Evolutionary conservation across 2,329 filamentous ascomycete species (phyloP), one percentile per base, ranked within the genome.

Genomic region (Sclerotinia glacialis): DNA sequence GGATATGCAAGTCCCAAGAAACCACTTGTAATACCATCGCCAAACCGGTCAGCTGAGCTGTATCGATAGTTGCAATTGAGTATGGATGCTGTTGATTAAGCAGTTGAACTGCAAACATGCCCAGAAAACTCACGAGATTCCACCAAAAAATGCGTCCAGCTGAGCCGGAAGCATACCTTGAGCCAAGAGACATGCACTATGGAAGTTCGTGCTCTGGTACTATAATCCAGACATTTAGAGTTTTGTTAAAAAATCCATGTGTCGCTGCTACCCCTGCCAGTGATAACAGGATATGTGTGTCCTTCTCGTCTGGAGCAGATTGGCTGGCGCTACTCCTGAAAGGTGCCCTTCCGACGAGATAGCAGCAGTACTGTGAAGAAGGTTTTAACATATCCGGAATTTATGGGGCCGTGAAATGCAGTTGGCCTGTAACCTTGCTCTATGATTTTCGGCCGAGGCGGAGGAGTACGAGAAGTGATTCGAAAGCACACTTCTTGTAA

Each of bases 1-100:
- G 81, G 79, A 70, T 83, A 85, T 1, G 78, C 82, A 16, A 86
- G 76, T 0, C 83, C 84, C 5, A 86, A 70, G 2, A 85, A 73
- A 3, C 84, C 83, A 34, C 78, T 80, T 1, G 80, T 80, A 26
- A 78, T 73, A 0, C 76, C 77, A 66, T 84, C 80, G 11, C 81
- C 81, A 23, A 76, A 72, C 76, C 79, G 82, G 16, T 75, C 77
- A 0, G 80, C 78, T 46, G 73, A 0, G 80, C 78, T 46, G 73
- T 69, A 58, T 80, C 76, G 4, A 82, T 81, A 21, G 83, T 69
- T 0, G 78, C 82, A n/a, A 85, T 75, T 80, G 77, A 71, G 84
- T 81, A 31, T 14, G 47, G 5, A 47, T 23, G 0, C 60, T 55
- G 4, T 5, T 2, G 11, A 37, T 37, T 56, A 16, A 64, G 23